These are phyloP conservation scores for Exutisphaerella laricina DNA, from an alignment of 2,329 filamentous ascomycete genomes.

Conservation along the genomic window DNA sequence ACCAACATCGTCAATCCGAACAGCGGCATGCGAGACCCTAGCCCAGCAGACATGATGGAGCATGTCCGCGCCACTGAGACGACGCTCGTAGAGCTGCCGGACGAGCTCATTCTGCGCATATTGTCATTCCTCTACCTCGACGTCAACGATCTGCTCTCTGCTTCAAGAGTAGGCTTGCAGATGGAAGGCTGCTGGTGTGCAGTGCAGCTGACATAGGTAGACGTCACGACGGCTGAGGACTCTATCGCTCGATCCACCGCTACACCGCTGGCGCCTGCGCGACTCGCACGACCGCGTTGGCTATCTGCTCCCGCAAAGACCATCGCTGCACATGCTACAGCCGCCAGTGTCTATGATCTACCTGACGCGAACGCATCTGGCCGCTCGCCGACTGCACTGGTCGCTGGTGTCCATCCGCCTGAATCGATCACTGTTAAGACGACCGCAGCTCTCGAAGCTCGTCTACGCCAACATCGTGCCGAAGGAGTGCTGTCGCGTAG, in stretches of 20 bases:
- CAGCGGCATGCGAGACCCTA: too few species aligned
- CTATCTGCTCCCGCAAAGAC: slow-evolving; percentile 52
- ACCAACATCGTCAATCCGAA: too few species aligned
- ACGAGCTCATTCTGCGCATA: slow-evolving; percentile 43
- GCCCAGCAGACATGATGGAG: too few species aligned
- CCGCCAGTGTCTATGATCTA: slow-evolving; percentile 62
- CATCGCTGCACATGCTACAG: slow-evolving; percentile 55
- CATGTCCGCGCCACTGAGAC: background rate
- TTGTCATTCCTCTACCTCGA: slow-evolving; percentile 43
- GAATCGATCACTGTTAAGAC: slow-evolving; percentile 54
- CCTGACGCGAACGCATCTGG: slow-evolving; percentile 59
- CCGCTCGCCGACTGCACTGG: slow-evolving; percentile 58
- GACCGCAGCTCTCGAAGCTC: slow-evolving; percentile 56
- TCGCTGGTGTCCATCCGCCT: slow-evolving; percentile 62
- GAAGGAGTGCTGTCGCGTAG: slow-evolving; percentile 49
- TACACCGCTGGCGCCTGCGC: slow-evolving; percentile 59
- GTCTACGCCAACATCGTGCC: slow-evolving; percentile 61
- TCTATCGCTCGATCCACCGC: slow-evolving; percentile 59
- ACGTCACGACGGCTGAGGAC: slow-evolving; percentile 57
- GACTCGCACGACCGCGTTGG: slow-evolving; percentile 51
- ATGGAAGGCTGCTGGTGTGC: background rate
- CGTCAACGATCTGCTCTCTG: slow-evolving; percentile 42
- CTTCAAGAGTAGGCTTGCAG: slow-evolving; percentile 35
- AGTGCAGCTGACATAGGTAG: slow-evolving; percentile 36
- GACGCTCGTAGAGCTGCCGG: slow-evolving; percentile 28